Evolutionary conservation across 2,329 filamentous ascomycete species (phyloP).

Genomic region (Triangularia setosa): DNA sequence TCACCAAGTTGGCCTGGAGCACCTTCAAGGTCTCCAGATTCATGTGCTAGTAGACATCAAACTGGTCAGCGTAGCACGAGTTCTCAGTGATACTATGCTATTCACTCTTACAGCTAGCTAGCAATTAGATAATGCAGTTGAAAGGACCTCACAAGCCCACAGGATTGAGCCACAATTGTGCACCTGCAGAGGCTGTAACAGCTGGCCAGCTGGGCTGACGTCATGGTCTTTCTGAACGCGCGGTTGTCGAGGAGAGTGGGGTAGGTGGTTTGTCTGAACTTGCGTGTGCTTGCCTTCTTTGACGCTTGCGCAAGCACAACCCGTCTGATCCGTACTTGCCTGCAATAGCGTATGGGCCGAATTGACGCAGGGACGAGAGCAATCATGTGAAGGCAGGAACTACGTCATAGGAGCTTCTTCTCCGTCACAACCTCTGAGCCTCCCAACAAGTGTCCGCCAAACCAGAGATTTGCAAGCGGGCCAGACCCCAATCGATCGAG

Average conservation of each 20-base stretch:
- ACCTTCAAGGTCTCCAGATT: neutral
- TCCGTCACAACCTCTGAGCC: neutral
- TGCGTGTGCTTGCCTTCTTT: neutral
- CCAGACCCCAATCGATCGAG: slow-evolving; percentile 3
- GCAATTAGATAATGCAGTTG: neutral
- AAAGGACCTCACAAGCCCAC: neutral
- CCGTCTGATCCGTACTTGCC: neutral
- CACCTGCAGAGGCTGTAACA: neutral
- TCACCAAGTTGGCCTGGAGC: neutral
- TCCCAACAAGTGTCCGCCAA: neutral
- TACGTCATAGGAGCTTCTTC: neutral
- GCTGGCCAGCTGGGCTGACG: neutral
- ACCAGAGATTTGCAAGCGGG: neutral
- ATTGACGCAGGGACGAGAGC: neutral
- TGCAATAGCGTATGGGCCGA: neutral
- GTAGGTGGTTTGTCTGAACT: neutral
- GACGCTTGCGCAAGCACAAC: neutral
- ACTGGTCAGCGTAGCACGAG: neutral
- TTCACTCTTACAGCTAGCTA: neutral
- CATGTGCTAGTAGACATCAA: neutral
- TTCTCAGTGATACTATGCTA: neutral
- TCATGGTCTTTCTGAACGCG: neutral
- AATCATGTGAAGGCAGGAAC: neutral
- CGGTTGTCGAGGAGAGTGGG: neutral
- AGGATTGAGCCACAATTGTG: neutral